These are phyloP conservation scores for Kazachstania africana DNA, from an alignment of 805 yeast species.

Conservation along the genomic window DNA sequence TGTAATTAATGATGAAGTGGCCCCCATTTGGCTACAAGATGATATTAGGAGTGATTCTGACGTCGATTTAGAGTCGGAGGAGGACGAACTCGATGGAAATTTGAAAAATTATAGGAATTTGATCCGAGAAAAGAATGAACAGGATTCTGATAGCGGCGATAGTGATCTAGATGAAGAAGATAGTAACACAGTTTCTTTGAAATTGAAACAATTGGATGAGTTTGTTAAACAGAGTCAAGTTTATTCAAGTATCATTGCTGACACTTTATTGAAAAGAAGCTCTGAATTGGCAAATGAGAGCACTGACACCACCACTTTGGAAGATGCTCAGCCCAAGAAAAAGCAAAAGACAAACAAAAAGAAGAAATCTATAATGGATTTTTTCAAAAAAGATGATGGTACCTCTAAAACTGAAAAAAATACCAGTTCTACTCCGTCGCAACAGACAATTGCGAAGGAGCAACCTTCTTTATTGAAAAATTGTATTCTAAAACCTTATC, in stretches of 20 bases:
- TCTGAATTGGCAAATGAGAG: constrained; percentile 32
- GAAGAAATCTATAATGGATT: constrained; percentile 13
- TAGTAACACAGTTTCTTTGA: constrained; percentile 38
- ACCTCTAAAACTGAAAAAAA: constrained; percentile 8
- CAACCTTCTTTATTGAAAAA: constrained; percentile 48
- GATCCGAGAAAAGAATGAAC: constrained; percentile 4
- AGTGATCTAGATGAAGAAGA: constrained; percentile 24
- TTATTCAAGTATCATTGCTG: constrained; percentile 77
- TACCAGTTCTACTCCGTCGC: constrained; percentile 10
- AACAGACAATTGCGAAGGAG: constrained; percentile 20
- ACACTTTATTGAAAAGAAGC: constrained; percentile 41
- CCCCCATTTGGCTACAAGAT: constrained; percentile 21
- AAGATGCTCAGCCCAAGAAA: constrained; percentile 9
- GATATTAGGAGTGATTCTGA: constrained; percentile 6
- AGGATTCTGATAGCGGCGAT: constrained; percentile 7
- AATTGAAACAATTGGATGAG: constrained; percentile 54
- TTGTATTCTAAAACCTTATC: constrained; percentile 68
- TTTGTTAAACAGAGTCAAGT: constrained; percentile 81
- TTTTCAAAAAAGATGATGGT: constrained; percentile 11
- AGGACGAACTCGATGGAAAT: constrained; percentile 5
- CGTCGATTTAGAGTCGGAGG: constrained; percentile 18
- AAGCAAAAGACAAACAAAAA: constrained; percentile 9
- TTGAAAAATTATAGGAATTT: constrained; percentile 8
- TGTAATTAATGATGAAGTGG: constrained; percentile 3
- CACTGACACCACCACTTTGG: constrained; percentile 8